Evolutionary conservation across 768 basidiomycete genomes (phyloP), one percentile per base, ranked within the genome.

Genomic region (Hypholoma sublateritium): DNA sequence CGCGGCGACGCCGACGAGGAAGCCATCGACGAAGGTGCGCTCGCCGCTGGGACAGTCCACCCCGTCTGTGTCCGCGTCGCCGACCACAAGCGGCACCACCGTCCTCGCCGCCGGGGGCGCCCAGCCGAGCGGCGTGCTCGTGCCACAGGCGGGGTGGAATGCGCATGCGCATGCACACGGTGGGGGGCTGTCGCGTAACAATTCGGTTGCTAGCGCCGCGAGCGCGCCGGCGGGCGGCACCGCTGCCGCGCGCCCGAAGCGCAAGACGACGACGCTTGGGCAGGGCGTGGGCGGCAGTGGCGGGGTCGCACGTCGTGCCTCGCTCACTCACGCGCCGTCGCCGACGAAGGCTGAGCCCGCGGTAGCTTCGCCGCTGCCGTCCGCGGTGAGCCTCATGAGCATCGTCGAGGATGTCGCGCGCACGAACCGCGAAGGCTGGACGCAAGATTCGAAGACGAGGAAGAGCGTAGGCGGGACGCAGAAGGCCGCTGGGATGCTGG

Each of bases 351-450:
- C 5, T n/a, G 49, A 37, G 17, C 41, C 22, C 41, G 13, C 51
- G 44, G n/a, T 64, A n/a, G 44, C 55, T 14, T 60, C 55, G 13
- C 55, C 57, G 5, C 43, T 54, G 12, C 24, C 47, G 22, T 50
- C 56, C 50, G 37, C 50, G 6, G 34, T 45, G 39, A 86, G 80
- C 42, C 69, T 89, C 65, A 85, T 89, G 86, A 84, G 81, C 62
- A 84, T 90, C 60, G 83, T 90, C 8, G 86, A 88, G 63, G 80
- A 76, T 55, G 82, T 88, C 44, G 68, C 85, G 22, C 71, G 71
- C 45, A 62, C 44, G 32, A 67, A 72, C 53, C 50, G 68, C 53
- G 58, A 69, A 41, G 65, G 62, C 9, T 70, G 65, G 63, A 63
- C n/a, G 16, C 58, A 55, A 8, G 56, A 57, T 28, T 36, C 36